Base-by-base conservation (phyloP, 805 yeast species). In the Monosporozyma solicola region DNA sequence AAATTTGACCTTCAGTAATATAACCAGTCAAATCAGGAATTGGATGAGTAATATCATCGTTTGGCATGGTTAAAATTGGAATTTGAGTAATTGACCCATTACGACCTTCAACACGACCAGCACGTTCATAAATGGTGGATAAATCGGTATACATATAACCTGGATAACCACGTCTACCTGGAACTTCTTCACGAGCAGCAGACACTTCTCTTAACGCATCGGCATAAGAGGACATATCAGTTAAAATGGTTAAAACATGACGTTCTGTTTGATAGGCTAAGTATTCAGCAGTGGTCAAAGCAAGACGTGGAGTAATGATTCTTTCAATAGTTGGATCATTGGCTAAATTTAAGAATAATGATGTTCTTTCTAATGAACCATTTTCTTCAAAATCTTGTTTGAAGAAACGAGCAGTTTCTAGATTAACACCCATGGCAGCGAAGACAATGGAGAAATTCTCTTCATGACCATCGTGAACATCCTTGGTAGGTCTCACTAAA, bases 141-240 rank as follows among this genome's bases (percentile, higher is more conserved):
- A 94, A 88, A 85, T 94, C 99, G 48, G 99, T 94, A 77, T 94
- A 94, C 99, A 94, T 94, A 74, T 94, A 94, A 87, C 99, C 99
- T 59, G 99, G 99, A 74, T 94, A 94, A 80, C 99, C 99, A 84
- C 99, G 90, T 82, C 99, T 90, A 80, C 99, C 99, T 70, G 99
- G 99, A 48, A 94, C 99, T 77, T 95, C 99, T 76, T 94, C 99
- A 80, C 99, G 90, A 49, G 99, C 99, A 57, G 99, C 99, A 58
- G 97, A 90, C 50, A 94, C 99, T 78, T 94, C 99, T 84, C 99
- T 91, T 69, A 94, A 78, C 43, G 99, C 99, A 72, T 94, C 99
- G 43, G 99, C 99, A 71, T 94, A 94, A n/a, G 99, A 94, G 29
- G 97, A 89, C 99, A 94, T 94, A 77, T 94, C 99, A 50, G 99